Base-by-base conservation (phyloP, 2,329 filamentous ascomycete species). In the Zymoseptoria brevis region DNA sequence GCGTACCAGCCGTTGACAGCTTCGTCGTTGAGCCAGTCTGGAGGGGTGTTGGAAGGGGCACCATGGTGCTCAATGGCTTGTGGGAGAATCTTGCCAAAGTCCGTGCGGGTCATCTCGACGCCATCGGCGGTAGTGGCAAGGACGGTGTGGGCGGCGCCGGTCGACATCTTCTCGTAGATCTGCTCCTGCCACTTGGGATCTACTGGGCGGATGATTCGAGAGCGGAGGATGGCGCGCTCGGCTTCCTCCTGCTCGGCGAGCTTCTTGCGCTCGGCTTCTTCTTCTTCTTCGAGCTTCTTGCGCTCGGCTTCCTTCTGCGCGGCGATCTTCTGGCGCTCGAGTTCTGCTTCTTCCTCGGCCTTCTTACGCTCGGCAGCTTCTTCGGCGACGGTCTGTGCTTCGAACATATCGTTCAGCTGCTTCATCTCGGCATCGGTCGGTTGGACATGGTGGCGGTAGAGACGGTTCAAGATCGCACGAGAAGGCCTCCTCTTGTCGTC, bases 1-100 rank as follows among this genome's bases (percentile, higher is more conserved):
- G 80, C 74, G 24, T 90, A 77, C 53, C 83, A 83, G 13, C 83
- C 82, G 66, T 90, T 89, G 66, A 93, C 83, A 55, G 88, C 83
- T 65, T 89, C 86, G 70, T 92, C 89, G 63, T 92, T 91, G 6
- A 93, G 79, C 88, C 88, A 93, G 26, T 77, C 78, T 2, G 54
- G 41, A 45, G 0, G 74, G 22, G 30, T 50, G 19, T 16, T 49
- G 26, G 52, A 49, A 9, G 29, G 19, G 21, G 50, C 52, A 11
- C 30, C 26, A 16, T 58, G 53, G 24, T 55, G 45, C 54, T 64
- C 57, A 54, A 60, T 51, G n/a, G 24, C 49, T 71, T 19, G 77
- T 76, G 16, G 87, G 4, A 78, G 60, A 4, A 91, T 74, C 53
- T 80, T 86, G n/a, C 74, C 76, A 66, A 90, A 86, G 68, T 89